Conservation (phyloP, 1,284 basidiomycete species). For the Tetrapyrgos nigripes region DNA sequence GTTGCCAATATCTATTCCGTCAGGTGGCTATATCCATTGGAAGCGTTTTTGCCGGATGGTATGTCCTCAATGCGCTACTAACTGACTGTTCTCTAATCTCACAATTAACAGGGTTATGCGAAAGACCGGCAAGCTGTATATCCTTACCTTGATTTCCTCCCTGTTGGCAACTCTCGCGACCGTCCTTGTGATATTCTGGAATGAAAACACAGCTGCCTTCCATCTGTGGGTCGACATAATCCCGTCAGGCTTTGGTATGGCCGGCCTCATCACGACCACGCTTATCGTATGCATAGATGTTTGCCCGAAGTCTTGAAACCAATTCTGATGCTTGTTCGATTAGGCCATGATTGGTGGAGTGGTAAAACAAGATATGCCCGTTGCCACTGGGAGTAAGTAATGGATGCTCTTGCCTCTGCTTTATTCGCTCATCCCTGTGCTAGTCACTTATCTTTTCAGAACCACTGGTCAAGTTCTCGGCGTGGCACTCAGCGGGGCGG, state of each 20-base stretch:
- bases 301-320: constrained; percentile 9
- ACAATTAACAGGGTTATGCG: constrained; percentile 76
- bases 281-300: constrained; percentile 65
- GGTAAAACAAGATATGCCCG: constrained; percentile 80
- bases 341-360: constrained; percentile 88
- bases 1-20: constrained; percentile 15
- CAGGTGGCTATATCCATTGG: constrained; percentile 80
- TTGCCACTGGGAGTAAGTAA: constrained; percentile 85
- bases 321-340: constrained; percentile 12
- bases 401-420: constrained; percentile 8
- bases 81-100: constrained; percentile 9
- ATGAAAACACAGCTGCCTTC: constrained; percentile 61
- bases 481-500: constrained; percentile 82
- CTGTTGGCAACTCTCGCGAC: constrained; percentile 61
- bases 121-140: constrained; percentile 81
- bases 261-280: constrained; percentile 83
- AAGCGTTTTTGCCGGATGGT: constrained; percentile 87
- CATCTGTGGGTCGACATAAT: constrained; percentile 81
- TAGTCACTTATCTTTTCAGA: constrained; percentile 90
- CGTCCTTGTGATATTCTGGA: constrained; percentile 66
- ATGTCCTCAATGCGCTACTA: constrained; percentile 33
- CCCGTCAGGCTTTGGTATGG: constrained; percentile 84
- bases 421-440: constrained; percentile 12
- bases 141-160: constrained; percentile 68
- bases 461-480: constrained; percentile 92